Base-by-base conservation (phyloP, 2,329 filamentous ascomycete species). In the Fusarium goolgardi region DNA sequence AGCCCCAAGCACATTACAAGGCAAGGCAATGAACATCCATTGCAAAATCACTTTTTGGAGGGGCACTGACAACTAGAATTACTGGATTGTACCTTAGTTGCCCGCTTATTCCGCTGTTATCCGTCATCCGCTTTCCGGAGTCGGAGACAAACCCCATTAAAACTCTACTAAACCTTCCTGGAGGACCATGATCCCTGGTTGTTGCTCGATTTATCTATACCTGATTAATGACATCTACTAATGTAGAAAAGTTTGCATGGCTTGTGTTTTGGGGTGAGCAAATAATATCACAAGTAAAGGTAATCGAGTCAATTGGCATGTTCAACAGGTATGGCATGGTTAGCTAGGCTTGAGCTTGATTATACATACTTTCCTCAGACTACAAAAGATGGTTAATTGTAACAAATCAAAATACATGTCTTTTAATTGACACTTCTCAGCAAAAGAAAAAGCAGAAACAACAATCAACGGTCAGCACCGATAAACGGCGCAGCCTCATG, bases 81-180 rank as follows among this genome's bases (percentile, higher is more conserved):
- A 21, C 21, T 21, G 21, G 21, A 20, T 7, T 21, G 10, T 20
- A 15, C 7, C 59, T 56, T 21, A 35, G 11, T 41, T 57, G 57
- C 47, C 60, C 59, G 43, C 20, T 29, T 32, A 29, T 50, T 50
- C 60, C 60, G 60, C 20, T 39, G 44, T 39, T 58, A 63, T 27
- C 59, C 60, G 60, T 34, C 49, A 63, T 27, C 59, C 60, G 60
- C 50, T 39, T 53, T 63, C 59, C 59, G 59, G 57, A 55, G 41
- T 63, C 60, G 60, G 60, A 63, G 59, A 35, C 21, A 23, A 39
- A 5, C 32, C 39, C 57, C 49, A 63, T 32, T 32, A 55, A 56
- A 50, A 21, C 21, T 21, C 4, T 21, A 21, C 21, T 21, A 21
- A 21, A 32, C 12, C 12, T 6, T 35, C 37, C 23, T 43, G 20